Base-by-base conservation (phyloP, 2,329 filamentous ascomycete species). In the Hyphodiscus sp. region DNA sequence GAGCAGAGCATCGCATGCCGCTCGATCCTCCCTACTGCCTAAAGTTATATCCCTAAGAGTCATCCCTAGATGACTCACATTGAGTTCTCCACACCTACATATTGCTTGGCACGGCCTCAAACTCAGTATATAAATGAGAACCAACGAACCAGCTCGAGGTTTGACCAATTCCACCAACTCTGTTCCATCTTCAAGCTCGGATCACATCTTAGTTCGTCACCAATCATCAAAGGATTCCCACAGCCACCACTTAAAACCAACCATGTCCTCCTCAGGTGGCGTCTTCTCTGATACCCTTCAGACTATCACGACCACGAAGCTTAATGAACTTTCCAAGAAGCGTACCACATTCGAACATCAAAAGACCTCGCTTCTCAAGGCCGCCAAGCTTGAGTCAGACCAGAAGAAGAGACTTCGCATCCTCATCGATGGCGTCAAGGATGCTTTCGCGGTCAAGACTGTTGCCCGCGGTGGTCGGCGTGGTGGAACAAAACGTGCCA, bases 271-370 rank as follows among this genome's bases (percentile, higher is more conserved):
- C 18, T 67, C 67, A 10, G 54, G 54, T 30, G 47, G 54, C 3
- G 63, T 72, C 44, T 71, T 80, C 38, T 78, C 78, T 6, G 71
- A 78, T 51, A 80, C 78, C 15, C 73, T 81, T 26, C 73, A 76
- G 50, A 75, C 76, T 33, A 78, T 81, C 63, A 82, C 77, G 19
- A 69, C 69, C 41, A 78, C 76, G 53, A 83, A 83, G 61, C 75
- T 83, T 55, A 69, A 69, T n/a, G 78, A 83, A 60, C 72, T 83
- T 8, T 71, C 73, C 26, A 77, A 76, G 58, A 74, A 80, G 56
- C 77, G 75, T 23, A 65, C 67, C 0, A 65, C 73, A 2, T 83
- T 79, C 59, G 72, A 78, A 50, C 64, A 67, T 33, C 72, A 71
- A 41, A 80, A 80, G 58, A 56, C 65, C 4, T 61, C 69, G 1